These are phyloP conservation scores for Parasitella parasitica DNA, from an alignment of 371 early-diverging fungal species.

Conservation along the genomic window DNA sequence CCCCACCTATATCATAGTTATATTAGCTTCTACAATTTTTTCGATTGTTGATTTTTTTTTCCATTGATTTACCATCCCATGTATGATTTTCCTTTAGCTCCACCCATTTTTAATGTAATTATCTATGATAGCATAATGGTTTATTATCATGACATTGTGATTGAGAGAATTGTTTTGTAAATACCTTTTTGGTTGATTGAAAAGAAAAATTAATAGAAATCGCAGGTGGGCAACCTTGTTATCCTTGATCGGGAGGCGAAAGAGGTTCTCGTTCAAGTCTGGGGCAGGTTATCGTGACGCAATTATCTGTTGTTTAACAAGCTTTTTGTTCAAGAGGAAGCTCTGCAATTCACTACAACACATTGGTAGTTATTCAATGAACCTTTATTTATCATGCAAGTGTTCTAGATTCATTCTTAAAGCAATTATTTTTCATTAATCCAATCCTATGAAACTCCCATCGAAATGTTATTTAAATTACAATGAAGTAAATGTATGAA, in stretches of 20 bases:
- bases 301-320: not conserved
- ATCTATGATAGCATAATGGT: not conserved
- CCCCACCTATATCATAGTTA: slow-evolving; percentile 61
- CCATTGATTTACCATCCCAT: slow-evolving; percentile 38
- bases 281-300: not conserved
- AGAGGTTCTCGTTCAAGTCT: not conserved
- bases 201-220: not conserved
- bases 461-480: no score
- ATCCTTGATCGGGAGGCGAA: not conserved
- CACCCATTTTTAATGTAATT: slow-evolving; percentile 40
- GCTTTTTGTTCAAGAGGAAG: no score
- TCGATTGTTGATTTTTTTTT: not conserved
- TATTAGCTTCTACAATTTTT: not conserved
- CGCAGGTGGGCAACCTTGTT: not conserved
- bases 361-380: no score
- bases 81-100: slow-evolving; percentile 35
- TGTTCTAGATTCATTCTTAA: no score
- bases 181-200: slow-evolving; percentile 11
- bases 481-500: no score
- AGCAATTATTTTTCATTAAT: no score
- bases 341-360: no score
- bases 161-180: not conserved
- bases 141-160: no score
- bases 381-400: no score
- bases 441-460: no score